Evolutionary conservation across 2,329 filamentous ascomycete species (phyloP), one percentile per base, ranked within the genome.

Genomic region (Rachicladosporium sp.): DNA sequence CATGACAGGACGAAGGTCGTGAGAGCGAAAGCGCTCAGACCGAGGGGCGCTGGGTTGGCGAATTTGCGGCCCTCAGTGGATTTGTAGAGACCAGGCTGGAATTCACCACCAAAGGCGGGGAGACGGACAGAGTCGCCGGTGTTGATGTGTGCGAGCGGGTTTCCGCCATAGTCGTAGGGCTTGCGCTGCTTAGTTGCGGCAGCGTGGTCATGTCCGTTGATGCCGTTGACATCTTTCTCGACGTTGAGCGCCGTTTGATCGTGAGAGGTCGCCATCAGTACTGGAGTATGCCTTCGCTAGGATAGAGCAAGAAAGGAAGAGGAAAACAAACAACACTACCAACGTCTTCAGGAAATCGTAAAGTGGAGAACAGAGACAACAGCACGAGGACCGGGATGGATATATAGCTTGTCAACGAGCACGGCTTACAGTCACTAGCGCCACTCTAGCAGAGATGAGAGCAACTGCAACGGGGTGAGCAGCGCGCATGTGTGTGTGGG

Each of bases 11-110:
- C 66, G 52, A 80, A 78, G 7, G 76, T 79, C 7, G 77, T 79
- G 46, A 77, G 54, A n/a, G 76, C 74, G 59, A 81, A 80, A 60
- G 72, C 74, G 37, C 73, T 69, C 35, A 78, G 66, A 40, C 74
- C 74, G 13, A 78, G 64, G 7, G 74, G 74, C 42, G 73, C 73
- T 35, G 74, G 74, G 55, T 78, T 77, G 54, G 66, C 74, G 51
- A 74, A 65, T 44, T 69, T 71, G 57, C 61, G 61, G 36, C 49
- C 39, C 29, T 44, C 39, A 36, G 47, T 52, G 35, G 51, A 42
- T 45, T 51, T 55, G 60, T 70, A 70, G 12, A 67, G 61, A 59
- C 68, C 68, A 7, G 68, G 68, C 49, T 71, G 68, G 50, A 70
- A 68, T 48, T 68, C 65, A 60, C 68, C 68, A 53, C 68, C 68